Conservation (phyloP, 2,329 filamentous ascomycete species). For the Penicillium polonicum region DNA sequence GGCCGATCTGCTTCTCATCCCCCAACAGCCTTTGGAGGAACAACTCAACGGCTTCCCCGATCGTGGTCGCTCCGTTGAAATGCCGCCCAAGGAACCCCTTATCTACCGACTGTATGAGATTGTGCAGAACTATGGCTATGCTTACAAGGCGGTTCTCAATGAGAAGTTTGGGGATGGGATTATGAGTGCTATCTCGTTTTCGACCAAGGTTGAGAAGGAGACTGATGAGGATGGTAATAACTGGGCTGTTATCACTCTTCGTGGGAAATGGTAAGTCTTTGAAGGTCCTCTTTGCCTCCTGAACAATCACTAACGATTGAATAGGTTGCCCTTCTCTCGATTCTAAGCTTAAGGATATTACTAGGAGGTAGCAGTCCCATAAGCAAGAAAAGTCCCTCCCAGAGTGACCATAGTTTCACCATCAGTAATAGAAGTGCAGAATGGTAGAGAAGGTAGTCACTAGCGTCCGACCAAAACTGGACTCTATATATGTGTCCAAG, state of each 20-base stretch:
- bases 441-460: background rate
- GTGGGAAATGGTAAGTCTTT: conserved; percentile 70
- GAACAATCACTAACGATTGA: conserved; percentile 11
- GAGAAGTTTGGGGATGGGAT: conserved; percentile 95
- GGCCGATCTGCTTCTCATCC: conserved; percentile 62
- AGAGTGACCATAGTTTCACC: background rate
- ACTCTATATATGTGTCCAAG: background rate
- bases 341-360: conserved; percentile 31
- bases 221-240: conserved; percentile 74
- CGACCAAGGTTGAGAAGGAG: conserved; percentile 91
- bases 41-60: conserved; percentile 75
- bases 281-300: background rate
- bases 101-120: conserved; percentile 93
- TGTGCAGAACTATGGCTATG: conserved; percentile 94
- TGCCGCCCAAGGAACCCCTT: conserved; percentile 80
- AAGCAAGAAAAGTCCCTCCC: too few relatives aligned
- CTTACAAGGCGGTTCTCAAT: conserved; percentile 91
- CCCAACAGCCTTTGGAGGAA: conserved; percentile 55
- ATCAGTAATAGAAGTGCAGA: background rate
- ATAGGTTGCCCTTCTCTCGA: conserved; percentile 48
- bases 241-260: conserved; percentile 81
- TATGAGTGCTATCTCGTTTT: conserved; percentile 93
- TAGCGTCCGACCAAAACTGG: background rate
- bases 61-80: conserved; percentile 72
- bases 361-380: background rate